Evolutionary conservation across 345 rosid genomes (phyloP).

Genomic region (Sonneratia caseolaris): DNA sequence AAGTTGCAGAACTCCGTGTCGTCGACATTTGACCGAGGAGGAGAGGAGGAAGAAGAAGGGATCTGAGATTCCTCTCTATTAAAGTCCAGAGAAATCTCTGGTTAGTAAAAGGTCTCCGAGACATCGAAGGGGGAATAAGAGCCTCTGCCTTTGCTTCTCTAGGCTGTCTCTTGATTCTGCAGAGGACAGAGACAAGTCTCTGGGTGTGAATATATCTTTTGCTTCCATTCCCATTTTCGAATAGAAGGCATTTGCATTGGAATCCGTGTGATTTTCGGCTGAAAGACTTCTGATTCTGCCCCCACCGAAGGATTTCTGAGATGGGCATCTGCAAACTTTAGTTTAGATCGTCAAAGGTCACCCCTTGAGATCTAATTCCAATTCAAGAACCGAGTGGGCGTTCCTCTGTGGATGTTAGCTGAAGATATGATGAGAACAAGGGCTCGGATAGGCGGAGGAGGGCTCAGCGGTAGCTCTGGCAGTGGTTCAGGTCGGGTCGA

Average conservation of each 20-base stretch:
- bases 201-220: not conserved
- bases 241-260: not conserved
- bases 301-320: slow-evolving; percentile 6
- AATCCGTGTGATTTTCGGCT: not conserved
- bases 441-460: slow-evolving; percentile 39
- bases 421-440: slow-evolving; percentile 68
- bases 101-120: not conserved
- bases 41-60: not conserved
- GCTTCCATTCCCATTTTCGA: slow-evolving; percentile 6
- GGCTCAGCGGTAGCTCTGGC: slow-evolving; percentile 39
- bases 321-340: slow-evolving; percentile 31
- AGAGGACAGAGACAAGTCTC: not conserved
- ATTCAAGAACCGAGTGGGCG: not conserved
- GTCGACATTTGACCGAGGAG: slow-evolving; percentile 4
- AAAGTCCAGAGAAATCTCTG: not conserved
- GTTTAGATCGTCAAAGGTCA: slow-evolving; percentile 18
- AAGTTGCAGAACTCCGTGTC: slow-evolving; percentile 1
- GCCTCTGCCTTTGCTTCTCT: slow-evolving; percentile 5
- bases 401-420: not conserved
- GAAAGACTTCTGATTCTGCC: not conserved
- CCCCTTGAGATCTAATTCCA: slow-evolving; percentile 7
- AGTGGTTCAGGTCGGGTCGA: slow-evolving; percentile 22
- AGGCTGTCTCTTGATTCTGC: slow-evolving; percentile 3
- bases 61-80: not conserved
- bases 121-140: not conserved